Evolutionary conservation across 73 alveolate genomes (phyloP).

Genomic region (Tetrahymena elliotti): DNA sequence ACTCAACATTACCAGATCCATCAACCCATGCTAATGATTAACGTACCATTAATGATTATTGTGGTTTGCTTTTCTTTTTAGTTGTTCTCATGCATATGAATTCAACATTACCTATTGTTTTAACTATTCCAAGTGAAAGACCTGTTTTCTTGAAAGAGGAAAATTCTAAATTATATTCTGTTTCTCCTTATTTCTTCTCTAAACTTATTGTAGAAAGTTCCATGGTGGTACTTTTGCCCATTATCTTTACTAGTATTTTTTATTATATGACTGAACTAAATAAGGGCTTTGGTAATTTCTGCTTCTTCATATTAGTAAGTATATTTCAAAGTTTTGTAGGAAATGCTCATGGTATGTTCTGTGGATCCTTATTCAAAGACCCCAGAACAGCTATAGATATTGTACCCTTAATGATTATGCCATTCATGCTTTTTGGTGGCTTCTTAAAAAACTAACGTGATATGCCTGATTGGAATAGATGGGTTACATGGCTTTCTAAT

Average conservation of each 20-base stretch:
- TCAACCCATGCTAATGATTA: background rate
- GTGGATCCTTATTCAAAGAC: background rate
- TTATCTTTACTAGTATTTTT: background rate
- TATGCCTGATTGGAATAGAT: slow-evolving; percentile 48
- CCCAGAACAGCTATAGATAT: background rate
- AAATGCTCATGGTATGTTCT: background rate
- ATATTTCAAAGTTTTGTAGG: background rate
- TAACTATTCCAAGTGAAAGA: slow-evolving; percentile 16
- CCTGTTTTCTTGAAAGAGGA: slow-evolving; percentile 47
- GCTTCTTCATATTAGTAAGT: background rate
- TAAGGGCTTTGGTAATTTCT: background rate
- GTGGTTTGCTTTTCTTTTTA: slow-evolving; percentile 3
- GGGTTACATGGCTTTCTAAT: slow-evolving; percentile 66
- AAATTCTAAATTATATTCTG: slow-evolving; percentile 12
- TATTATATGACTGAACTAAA: slow-evolving; percentile 27
- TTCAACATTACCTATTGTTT: slow-evolving; percentile 9
- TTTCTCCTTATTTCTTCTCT: slow-evolving; percentile 18
- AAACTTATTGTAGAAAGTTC: slow-evolving; percentile 24
- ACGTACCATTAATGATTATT: slow-evolving; percentile 4
- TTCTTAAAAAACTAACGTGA: slow-evolving; percentile 30
- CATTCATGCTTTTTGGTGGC: slow-evolving; percentile 11
- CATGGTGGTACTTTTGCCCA: slow-evolving; percentile 5
- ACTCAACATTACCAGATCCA: slow-evolving; percentile 6
- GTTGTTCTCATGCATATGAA: background rate
- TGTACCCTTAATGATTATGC: background rate